Evolutionary conservation across 2,329 filamentous ascomycete genomes (phyloP).

Genomic region (Elsinoe australis): DNA sequence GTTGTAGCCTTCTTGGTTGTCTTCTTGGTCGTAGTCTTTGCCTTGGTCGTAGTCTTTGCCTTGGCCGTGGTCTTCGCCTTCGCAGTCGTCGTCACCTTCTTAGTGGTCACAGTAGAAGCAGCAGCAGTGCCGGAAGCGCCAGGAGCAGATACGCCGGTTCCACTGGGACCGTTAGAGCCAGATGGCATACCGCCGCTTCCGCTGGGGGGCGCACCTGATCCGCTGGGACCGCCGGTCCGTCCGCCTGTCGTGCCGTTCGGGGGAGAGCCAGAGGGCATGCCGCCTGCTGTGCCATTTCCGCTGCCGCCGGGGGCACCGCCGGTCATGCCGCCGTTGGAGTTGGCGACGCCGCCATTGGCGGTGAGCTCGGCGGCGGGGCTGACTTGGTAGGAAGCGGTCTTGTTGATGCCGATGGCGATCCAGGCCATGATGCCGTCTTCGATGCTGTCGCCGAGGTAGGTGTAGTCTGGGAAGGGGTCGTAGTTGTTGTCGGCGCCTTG

Average conservation of each 20-base stretch:
- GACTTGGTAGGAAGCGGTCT: conserved; percentile 18
- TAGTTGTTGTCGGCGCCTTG: conserved; percentile 45
- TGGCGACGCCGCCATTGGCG: conserved; percentile 16
- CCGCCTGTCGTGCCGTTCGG: conserved; percentile 21
- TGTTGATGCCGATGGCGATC: conserved; percentile 33
- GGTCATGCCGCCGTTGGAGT: conserved; percentile 14
- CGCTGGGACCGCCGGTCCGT: not conserved
- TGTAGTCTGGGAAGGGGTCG: conserved; percentile 53
- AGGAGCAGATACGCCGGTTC: not conserved
- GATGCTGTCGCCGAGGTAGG: conserved; percentile 47
- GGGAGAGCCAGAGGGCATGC: conserved; percentile 12
- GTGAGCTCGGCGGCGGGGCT: conserved; percentile 19
- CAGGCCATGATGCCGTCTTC: conserved; percentile 48
- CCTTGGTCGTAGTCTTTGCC: not conserved
- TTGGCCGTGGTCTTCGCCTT: not conserved
- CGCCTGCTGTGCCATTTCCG: conserved; percentile 1
- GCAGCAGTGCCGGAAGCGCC: not conserved
- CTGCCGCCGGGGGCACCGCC: conserved; percentile 2
- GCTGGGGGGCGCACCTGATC: conserved; percentile 6
- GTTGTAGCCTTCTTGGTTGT: not conserved
- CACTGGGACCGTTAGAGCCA: conserved; percentile 4
- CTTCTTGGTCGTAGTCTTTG: not conserved
- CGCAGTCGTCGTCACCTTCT: not conserved
- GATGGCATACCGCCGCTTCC: not conserved
- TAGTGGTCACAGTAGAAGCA: not conserved